A percentile compares a stretch with the other conserved stretches of the same genome.
These are phyloP conservation scores for Abrus pulchellus DNA, from an alignment of 306 rosid species.

Conservation along the genomic window DNA sequence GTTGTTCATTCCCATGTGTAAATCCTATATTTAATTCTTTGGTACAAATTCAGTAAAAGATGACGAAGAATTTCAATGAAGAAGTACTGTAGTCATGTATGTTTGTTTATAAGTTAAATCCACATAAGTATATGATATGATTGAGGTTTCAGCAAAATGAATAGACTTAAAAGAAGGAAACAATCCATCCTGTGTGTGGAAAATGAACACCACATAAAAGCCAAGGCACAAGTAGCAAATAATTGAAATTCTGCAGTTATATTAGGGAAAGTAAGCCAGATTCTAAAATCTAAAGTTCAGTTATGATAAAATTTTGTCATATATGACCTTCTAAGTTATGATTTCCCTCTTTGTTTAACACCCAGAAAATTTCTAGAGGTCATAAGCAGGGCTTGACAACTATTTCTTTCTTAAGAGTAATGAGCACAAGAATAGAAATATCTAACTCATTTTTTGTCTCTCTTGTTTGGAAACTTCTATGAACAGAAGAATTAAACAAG, in stretches of 20 bases:
- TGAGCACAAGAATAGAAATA: conserved; percentile 19
- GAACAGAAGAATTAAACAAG: conserved; percentile 6
- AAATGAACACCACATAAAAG: conserved; percentile 6
- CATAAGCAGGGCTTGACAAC: conserved; percentile 14
- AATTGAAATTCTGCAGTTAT: background rate
- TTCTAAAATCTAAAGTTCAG: background rate
- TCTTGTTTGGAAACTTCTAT: background rate
- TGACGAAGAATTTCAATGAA: conserved; percentile 8
- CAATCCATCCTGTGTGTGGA: background rate
- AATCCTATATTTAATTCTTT: conserved; percentile 21
- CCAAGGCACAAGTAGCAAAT: conserved; percentile 9
- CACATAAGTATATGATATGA: background rate
- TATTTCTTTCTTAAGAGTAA: background rate
- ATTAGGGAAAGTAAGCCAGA: background rate
- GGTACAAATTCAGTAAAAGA: conserved; percentile 26
- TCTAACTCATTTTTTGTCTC: background rate
- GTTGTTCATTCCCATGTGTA: conserved; percentile 5
- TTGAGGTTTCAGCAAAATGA: background rate
- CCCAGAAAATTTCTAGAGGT: conserved; percentile 21
- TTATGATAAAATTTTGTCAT: conserved; percentile 8
- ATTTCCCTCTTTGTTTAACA: conserved; percentile 18
- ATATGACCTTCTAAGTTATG: conserved; percentile 5
- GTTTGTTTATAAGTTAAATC: background rate
- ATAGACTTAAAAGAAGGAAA: conserved; percentile 23
- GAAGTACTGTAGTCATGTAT: conserved; percentile 8